Base-by-base conservation (phyloP, 441 rosid genomes). In the Pelargonium myrrhifolium region DNA sequence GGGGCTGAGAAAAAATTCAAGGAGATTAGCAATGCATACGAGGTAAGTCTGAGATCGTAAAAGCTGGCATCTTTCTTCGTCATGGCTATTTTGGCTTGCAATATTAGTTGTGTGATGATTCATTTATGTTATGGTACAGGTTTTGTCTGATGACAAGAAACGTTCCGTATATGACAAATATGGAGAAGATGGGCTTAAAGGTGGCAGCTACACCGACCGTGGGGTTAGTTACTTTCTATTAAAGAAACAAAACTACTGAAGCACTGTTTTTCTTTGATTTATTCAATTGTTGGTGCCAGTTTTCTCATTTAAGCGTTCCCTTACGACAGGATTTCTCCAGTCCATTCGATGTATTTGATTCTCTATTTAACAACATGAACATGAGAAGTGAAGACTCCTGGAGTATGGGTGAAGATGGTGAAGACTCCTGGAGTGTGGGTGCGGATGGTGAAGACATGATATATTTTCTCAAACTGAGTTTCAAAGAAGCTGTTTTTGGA, bases 11-110 rank as follows among this genome's bases (percentile, higher is more conserved):
- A 83, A 80, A 94, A 94, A 76, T 92, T 94, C 77, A 94, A 92
- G 89, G 97, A 94, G 49, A 94, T 94, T 74, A 89, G 99, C 73
- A 94, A 92, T 78, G 98, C 98, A 3, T 94, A 94, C 15, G 99
- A 94, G 98, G 99, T 88, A 80, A 80, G 73, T 55, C 28, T 61
- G 61, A 39, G 26, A 39, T 70, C 67, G n/a, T 55, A 12, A 61
- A 56, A 39, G 71, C 18, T 51, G 15, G 58, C 58, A 14, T 51
- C 63, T 51, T n/a, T 37, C 40, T 37, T 37, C 40, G 6, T 37
- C 40, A 37, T 37, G 10, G 9, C 40, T 37, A 37, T 37, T 37
- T 37, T 37, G 40, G 18, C 21, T 28, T 17, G 6, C 28, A 68
- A 68, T 67, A 65, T 56, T 22, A 11, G 15, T 9, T 49, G n/a